Conservation (phyloP, 1,284 basidiomycete genomes). For the Meripilus lineatus region DNA sequence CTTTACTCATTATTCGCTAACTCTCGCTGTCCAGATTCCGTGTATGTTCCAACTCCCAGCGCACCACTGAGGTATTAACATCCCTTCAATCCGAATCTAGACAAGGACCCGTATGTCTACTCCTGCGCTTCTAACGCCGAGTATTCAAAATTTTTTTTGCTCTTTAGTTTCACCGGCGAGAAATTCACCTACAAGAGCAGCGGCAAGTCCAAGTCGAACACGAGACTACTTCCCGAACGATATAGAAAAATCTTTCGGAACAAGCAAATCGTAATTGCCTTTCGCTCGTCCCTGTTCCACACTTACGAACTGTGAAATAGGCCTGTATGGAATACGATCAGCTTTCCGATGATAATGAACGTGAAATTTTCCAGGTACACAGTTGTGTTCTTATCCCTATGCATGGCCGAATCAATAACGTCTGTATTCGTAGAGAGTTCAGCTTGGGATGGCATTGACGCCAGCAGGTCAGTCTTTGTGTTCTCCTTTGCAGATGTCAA, state of each 20-base stretch:
- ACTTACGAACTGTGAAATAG: conserved; percentile 12
- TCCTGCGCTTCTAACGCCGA: background rate
- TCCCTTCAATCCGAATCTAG: conserved; percentile 24
- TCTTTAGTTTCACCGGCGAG: conserved; percentile 38
- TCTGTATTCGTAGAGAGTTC: conserved; percentile 37
- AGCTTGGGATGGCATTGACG: conserved; percentile 37
- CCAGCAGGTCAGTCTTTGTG: conserved; percentile 37
- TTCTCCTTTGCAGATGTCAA: background rate
- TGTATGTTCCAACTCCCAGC: background rate
- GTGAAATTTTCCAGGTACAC: conserved; percentile 72
- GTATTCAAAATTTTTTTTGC: no score
- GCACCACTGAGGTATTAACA: background rate
- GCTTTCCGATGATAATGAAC: conserved; percentile 51
- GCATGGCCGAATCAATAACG: background rate
- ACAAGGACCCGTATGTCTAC: conserved; percentile 45
- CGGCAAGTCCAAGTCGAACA: conserved; percentile 18
- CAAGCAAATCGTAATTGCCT: conserved; percentile 49
- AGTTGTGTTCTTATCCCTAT: background rate
- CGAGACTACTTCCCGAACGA: conserved; percentile 42
- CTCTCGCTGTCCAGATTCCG: background rate
- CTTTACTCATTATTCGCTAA: background rate
- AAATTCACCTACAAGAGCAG: conserved; percentile 52
- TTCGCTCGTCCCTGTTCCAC: background rate
- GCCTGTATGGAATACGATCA: conserved; percentile 69
- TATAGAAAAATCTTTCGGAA: conserved; percentile 52